phyloP scores from a whole-genome alignment of 805 yeast genomes.

The Zygotorulaspora chibaensis region DNA sequence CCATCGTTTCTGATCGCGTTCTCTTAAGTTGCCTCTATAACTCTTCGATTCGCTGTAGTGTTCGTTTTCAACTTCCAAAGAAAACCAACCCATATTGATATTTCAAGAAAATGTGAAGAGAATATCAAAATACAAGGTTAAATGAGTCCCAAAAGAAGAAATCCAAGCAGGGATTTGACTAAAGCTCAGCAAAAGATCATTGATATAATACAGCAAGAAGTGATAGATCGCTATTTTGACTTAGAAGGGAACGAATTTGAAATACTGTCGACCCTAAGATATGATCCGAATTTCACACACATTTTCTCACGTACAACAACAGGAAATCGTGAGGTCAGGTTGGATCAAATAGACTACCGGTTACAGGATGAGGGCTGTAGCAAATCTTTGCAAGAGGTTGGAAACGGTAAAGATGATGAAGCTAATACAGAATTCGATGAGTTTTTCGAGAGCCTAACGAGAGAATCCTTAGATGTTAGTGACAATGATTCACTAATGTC shows the following conservation, averaged over 20 bases:
- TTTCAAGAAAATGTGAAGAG: not conserved
- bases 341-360: constrained; percentile 20
- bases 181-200: constrained; percentile 15
- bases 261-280: constrained; percentile 67
- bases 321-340: not conserved
- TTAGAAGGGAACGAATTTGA: constrained; percentile 40
- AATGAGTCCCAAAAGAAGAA: constrained; percentile 10
- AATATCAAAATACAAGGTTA: not conserved
- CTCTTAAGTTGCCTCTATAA: not conserved
- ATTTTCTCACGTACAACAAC: constrained; percentile 2
- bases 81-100: too few species aligned
- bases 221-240: constrained; percentile 18
- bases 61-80: not conserved
- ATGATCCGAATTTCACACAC: constrained; percentile 53
- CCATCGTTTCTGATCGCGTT: constrained; percentile 31
- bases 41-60: not conserved
- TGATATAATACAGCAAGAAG: constrained; percentile 17
- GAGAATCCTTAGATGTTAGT: constrained; percentile 5
- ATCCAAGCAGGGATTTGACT: constrained; percentile 12
- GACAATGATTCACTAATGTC: constrained; percentile 11
- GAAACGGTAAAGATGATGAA: not conserved
- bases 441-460: constrained; percentile 19
- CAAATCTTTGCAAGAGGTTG: not conserved
- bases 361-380: constrained; percentile 1
- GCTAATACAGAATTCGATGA: constrained; percentile 18